Base-by-base conservation (phyloP, 768 basidiomycete species). In the Mycena crocata region DNA sequence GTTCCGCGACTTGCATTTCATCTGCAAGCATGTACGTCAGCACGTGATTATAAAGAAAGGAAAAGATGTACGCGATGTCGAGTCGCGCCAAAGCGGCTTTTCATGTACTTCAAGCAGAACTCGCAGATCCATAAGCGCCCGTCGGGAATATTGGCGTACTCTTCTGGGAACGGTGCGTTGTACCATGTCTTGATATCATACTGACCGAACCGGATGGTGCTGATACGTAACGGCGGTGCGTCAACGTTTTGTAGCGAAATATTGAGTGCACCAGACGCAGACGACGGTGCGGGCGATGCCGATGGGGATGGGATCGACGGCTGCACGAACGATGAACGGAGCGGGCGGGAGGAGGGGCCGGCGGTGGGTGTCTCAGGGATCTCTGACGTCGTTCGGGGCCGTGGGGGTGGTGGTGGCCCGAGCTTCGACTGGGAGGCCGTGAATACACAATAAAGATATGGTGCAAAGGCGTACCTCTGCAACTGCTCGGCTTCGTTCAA, bases 131-230 rank as follows among this genome's bases (percentile, higher is more conserved):
- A 99, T 63, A 99, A 80, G 58, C 90, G 83, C 21, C 97, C 96
- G 71, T 98, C 95, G 24, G 95, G 93, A 61, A 96, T 92, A 60
- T 89, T 88, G 44, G 94, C 89, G 77, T 98, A 99, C 77, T 99
- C 98, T 76, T 99, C 97, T 0, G 98, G 97, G 76, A 98, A 99
- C 8, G 98, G 98, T 26, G 98, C 98, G 75, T 98, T 95, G 77
- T 95, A 99, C 98, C 98, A 99, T 4, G 98, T 99, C 76, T 95
- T 90, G 75, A 99, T 95, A 73, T 99, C 96, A 75, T 85, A 96
- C 61, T 88, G 85, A 30, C 96, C 96, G 72, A 98, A 96, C 31
- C 95, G 90, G 68, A 98, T 95, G 60, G 87, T 89, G 60, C 89
- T 91, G 84, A 97, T 98, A 69, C 91, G 90, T 48, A 92, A 85